Percentiles rank a stretch among this genome's conserved stretches.
phyloP scores from a whole-genome alignment of 352 stramenopile species.

The Phytophthora foliorum region DNA sequence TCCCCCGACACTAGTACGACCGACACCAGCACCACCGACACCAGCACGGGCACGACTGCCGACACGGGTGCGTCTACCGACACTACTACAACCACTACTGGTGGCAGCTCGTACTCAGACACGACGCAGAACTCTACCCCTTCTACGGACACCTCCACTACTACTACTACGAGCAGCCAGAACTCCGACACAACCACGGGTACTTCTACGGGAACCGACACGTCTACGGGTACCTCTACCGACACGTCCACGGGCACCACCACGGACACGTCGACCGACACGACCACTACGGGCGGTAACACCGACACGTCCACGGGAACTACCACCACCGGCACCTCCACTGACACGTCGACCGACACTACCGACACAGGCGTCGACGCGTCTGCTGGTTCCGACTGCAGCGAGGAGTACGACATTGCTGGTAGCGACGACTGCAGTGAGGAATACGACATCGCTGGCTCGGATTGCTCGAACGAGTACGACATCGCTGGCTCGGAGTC shows the following conservation, averaged over 20 bases:
- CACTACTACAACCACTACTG: slow-evolving; percentile 11
- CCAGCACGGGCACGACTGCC: background rate
- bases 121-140: background rate
- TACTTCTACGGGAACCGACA: background rate
- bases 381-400: slow-evolving; percentile 20
- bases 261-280: slow-evolving; percentile 22
- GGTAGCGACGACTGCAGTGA: slow-evolving; percentile 32
- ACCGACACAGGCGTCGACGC: slow-evolving; percentile 26
- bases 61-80: slow-evolving; percentile 8
- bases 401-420: slow-evolving; percentile 26
- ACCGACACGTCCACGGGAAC: background rate
- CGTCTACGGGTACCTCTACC: slow-evolving; percentile 8
- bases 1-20: background rate
- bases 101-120: background rate
- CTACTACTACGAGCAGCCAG: background rate
- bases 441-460: slow-evolving; percentile 42
- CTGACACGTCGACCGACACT: slow-evolving; percentile 8
- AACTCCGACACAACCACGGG: too few relatives aligned
- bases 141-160: background rate
- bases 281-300: background rate
- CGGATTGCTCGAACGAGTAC: slow-evolving; percentile 38
- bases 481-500: slow-evolving; percentile 38
- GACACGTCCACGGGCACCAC: background rate
- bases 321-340: background rate
- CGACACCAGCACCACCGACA: background rate